Conservation (phyloP, 2,329 filamentous ascomycete genomes). For the Monosporascus sp. region DNA sequence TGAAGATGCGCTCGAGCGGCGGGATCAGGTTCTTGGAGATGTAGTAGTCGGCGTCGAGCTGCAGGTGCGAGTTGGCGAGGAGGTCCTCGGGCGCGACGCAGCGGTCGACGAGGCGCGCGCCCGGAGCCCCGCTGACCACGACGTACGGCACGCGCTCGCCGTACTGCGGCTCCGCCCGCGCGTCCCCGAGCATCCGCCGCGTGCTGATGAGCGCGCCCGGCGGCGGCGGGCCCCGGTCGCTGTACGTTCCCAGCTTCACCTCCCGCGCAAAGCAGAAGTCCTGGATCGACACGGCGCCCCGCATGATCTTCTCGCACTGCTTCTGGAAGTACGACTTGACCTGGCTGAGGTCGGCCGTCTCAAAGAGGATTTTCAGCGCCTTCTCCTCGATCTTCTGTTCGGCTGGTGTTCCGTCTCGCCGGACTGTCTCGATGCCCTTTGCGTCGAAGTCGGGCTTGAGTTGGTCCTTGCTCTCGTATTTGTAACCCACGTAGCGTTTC, state of each 20-base stretch:
- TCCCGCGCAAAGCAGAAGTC: slow-evolving; percentile 96
- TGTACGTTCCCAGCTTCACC: slow-evolving; percentile 86
- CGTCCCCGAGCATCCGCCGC: slow-evolving; percentile 79
- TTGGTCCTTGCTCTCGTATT: slow-evolving; percentile 79
- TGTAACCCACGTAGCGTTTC: slow-evolving; percentile 97
- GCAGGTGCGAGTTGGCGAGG: slow-evolving; percentile 68
- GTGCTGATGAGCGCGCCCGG: slow-evolving; percentile 87
- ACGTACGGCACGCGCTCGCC: slow-evolving; percentile 95
- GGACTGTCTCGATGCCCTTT: slow-evolving; percentile 96
- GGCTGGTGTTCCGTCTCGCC: slow-evolving; percentile 88
- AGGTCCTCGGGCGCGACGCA: slow-evolving; percentile 85
- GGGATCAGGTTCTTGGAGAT: slow-evolving; percentile 94
- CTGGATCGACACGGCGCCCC: slow-evolving; percentile 79
- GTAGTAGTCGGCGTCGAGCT: slow-evolving; percentile 93
- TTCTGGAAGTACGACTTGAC: slow-evolving; percentile 87
- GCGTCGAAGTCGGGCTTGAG: slow-evolving; percentile 85
- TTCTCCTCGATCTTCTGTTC: slow-evolving; percentile 97
- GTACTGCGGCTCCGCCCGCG: slow-evolving; percentile 84
- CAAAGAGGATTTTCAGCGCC: slow-evolving; percentile 81
- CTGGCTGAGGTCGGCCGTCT: slow-evolving; percentile 80
- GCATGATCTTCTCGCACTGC: slow-evolving; percentile 91
- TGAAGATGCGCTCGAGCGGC: slow-evolving; percentile 93
- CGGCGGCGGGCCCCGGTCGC: slow-evolving; percentile 71
- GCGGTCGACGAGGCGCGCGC: slow-evolving; percentile 79
- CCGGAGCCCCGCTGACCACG: slow-evolving; percentile 82